These are phyloP conservation scores for Termitomyces titanicus DNA, from an alignment of 768 basidiomycete species.

Conservation along the genomic window DNA sequence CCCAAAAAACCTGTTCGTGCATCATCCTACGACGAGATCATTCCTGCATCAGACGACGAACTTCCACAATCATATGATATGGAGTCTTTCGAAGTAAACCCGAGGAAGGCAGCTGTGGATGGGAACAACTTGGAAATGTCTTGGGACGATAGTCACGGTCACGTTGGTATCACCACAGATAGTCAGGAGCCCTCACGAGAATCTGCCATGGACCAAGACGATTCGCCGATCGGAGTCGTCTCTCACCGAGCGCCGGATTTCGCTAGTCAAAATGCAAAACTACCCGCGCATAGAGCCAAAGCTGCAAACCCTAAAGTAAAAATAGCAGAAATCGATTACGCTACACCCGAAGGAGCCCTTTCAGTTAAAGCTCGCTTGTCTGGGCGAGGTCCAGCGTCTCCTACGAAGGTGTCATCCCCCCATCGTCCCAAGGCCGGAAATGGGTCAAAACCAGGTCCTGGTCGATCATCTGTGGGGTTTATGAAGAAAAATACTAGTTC, in stretches of 20 bases:
- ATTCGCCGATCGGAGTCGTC: background rate
- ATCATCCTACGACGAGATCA: conserved; percentile 22
- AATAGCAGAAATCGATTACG: conserved; percentile 37
- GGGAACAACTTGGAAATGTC: background rate
- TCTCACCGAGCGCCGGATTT: background rate
- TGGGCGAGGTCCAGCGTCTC: conserved; percentile 16
- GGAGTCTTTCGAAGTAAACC: background rate
- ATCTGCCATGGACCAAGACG: background rate
- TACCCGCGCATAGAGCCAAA: conserved; percentile 44
- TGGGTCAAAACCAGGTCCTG: conserved; percentile 42
- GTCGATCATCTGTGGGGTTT: conserved; percentile 45
- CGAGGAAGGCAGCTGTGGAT: background rate
- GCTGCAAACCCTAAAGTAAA: conserved; percentile 53
- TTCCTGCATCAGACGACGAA: conserved; percentile 32
- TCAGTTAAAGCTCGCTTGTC: conserved; percentile 47
- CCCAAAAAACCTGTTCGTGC: conserved; percentile 22
- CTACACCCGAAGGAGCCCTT: conserved; percentile 35
- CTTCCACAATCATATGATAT: conserved; percentile 11
- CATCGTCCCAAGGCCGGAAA: background rate
- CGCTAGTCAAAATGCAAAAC: background rate
- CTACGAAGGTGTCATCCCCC: background rate
- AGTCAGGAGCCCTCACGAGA: background rate
- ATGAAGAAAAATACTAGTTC: conserved; percentile 42
- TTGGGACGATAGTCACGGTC: background rate
- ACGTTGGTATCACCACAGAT: background rate